Percentiles rank a stretch among this genome's conserved stretches.
Conservation (phyloP, 202 grass and related monocot species). For the Zizania palustris region DNA sequence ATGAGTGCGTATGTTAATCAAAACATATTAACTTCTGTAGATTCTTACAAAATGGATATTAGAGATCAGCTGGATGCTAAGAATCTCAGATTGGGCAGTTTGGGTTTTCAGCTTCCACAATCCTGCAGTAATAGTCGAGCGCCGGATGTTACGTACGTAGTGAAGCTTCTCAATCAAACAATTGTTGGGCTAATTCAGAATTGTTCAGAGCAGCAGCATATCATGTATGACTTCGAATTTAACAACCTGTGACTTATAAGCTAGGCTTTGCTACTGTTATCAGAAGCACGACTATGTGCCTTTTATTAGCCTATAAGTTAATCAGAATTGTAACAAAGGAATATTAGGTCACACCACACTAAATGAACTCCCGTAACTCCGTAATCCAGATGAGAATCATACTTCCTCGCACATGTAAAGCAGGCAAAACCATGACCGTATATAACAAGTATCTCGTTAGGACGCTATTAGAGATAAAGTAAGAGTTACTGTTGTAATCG, state of each 20-base stretch:
- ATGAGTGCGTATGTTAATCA: too few relatives aligned
- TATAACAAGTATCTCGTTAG: too few relatives aligned
- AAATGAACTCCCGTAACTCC: neutral
- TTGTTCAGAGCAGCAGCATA: neutral
- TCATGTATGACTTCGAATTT: neutral
- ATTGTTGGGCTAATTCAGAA: neutral
- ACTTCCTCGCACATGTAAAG: conserved; percentile 60
- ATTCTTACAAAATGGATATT: too few relatives aligned
- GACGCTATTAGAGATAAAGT: too few relatives aligned
- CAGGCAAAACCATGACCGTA: conserved; percentile 52
- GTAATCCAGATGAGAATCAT: neutral
- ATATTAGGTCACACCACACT: neutral
- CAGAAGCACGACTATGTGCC: neutral
- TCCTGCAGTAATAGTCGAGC: conserved; percentile 37
- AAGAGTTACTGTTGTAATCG: too few relatives aligned
- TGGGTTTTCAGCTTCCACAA: conserved; percentile 57
- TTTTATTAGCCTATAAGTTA: neutral
- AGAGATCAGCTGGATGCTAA: too few relatives aligned
- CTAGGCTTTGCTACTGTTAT: neutral
- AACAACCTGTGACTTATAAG: neutral
- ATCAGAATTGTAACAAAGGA: neutral
- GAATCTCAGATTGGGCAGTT: conserved; percentile 58
- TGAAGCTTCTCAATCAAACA: neutral
- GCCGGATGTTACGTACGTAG: neutral
- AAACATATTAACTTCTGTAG: too few relatives aligned